phyloP scores from a whole-genome alignment of 2,329 filamentous ascomycete species.

The Fusarium lateritium region DNA sequence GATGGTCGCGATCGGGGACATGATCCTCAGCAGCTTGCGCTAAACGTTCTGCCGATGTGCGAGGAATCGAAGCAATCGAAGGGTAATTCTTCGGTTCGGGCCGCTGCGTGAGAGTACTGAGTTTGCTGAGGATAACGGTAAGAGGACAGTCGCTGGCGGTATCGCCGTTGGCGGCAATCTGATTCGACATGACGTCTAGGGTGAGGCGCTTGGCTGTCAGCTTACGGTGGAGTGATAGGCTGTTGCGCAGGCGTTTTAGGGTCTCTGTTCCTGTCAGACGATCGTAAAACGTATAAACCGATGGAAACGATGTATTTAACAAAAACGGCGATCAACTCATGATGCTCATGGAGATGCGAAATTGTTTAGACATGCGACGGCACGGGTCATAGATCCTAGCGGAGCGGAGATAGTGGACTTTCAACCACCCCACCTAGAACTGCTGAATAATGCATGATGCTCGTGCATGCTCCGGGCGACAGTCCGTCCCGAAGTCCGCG shows the following conservation, averaged over 20 bases:
- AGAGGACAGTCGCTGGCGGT: conserved; percentile 25
- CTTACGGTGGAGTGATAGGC: conserved; percentile 19
- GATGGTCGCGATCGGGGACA: conserved; percentile 41
- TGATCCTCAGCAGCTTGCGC: conserved; percentile 49
- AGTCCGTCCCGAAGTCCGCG: conserved; percentile 36
- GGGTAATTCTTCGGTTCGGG: conserved; percentile 47
- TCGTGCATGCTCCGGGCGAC: conserved; percentile 12
- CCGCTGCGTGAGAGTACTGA: conserved; percentile 38
- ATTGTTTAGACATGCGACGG: background rate
- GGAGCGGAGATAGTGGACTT: conserved; percentile 35
- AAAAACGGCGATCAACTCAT: conserved; percentile 8
- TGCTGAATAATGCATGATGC: conserved; percentile 38
- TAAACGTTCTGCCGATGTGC: conserved; percentile 51
- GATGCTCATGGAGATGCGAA: conserved; percentile 5
- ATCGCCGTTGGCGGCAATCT: conserved; percentile 7
- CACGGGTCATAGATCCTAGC: conserved; percentile 23
- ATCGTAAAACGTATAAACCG: background rate
- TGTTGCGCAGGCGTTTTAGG: background rate
- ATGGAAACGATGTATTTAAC: background rate
- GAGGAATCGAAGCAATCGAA: conserved; percentile 52
- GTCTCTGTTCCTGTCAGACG: conserved; percentile 1
- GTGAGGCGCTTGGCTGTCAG: conserved; percentile 22
- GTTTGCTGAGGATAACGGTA: conserved; percentile 46
- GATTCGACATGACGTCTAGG: conserved; percentile 34
- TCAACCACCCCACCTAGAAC: conserved; percentile 2